Conservation (phyloP, 768 basidiomycete genomes). For the Psilocybe tampanensis region DNA sequence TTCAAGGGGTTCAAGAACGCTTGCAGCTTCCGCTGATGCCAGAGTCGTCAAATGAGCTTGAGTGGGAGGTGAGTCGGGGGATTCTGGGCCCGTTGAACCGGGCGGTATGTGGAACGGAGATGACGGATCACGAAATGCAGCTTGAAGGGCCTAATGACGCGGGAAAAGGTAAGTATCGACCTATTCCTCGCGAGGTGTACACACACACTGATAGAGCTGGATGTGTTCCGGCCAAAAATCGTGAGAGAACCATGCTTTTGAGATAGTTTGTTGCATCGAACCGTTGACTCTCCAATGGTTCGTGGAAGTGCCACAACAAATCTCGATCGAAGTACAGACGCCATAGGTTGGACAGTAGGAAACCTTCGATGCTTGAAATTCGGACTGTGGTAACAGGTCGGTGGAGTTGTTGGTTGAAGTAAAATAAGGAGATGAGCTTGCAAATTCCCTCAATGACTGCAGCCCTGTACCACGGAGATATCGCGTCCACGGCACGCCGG, state of each 20-base stretch:
- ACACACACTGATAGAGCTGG: conserved; percentile 21
- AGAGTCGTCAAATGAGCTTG: conserved; percentile 15
- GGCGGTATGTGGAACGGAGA: conserved; percentile 70
- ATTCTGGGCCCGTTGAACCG: conserved; percentile 59
- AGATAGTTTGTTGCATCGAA: not conserved
- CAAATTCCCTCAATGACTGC: not conserved
- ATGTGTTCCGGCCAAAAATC: not conserved
- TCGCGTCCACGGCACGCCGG: not conserved
- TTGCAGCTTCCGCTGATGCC: conserved; percentile 10
- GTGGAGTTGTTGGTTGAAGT: not conserved
- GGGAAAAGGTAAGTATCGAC: not conserved
- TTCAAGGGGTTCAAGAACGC: conserved; percentile 24
- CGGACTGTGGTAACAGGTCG: too few relatives aligned
- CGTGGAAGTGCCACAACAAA: not conserved
- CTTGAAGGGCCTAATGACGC: conserved; percentile 56
- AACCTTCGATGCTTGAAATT: too few relatives aligned
- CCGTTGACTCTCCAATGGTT: too few relatives aligned
- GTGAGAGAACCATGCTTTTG: not conserved
- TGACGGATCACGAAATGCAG: conserved; percentile 60
- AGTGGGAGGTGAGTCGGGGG: conserved; percentile 48
- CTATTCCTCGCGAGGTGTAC: not conserved
- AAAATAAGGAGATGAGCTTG: not conserved
- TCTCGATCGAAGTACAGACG: not conserved
- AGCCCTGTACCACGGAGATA: not conserved
- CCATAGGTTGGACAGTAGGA: not conserved